Base-by-base conservation (phyloP, 441 rosid genomes). In the Erodium moschatum region DNA sequence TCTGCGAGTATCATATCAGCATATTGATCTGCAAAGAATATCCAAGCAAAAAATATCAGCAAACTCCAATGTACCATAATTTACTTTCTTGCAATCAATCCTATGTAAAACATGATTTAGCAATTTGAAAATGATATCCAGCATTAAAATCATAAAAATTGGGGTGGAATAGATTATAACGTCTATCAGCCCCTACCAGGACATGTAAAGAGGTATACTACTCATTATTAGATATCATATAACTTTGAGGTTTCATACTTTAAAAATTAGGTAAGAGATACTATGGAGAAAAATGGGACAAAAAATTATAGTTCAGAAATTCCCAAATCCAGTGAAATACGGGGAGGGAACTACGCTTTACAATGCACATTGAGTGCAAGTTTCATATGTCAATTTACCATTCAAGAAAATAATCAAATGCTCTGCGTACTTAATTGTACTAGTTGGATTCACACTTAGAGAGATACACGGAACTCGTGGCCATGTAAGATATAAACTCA, bases 1-100 rank as follows among this genome's bases (percentile, higher is more conserved):
- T 93, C 98, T 21, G 81, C 97, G 65, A 86, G 70, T 70, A 93
- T 80, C 97, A 93, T 90, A 79, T 93, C 98, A 70, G 73, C 74
- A 78, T 85, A 79, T 6, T 78, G 91, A 76, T 92, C 98, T 92
- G 91, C 80, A 80, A 54, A 72, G 63, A 9, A 65, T 48, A 78
- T 64, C 6, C 46, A 1, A 66, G 63, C 46, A 70, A 65, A 67
- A 64, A 54, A 61, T 71, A 58, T 46, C n/a, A 80, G 33, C 63
- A n/a, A 46, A 69, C 46, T 70, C 7, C 1, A 18, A 42, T 33
- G 29, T 21, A 5, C 15, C 63, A 33, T 19, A 38, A 52, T 20
- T 52, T 33, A 42, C 33, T 50, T 19, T 40, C 33, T 58, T 58
- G 24, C 21, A 65, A 15, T 33, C 13, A 69, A 5, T 29, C 20